Conservation (phyloP, 2,329 filamentous ascomycete genomes). For the Aaosphaeria pasadenensis region DNA sequence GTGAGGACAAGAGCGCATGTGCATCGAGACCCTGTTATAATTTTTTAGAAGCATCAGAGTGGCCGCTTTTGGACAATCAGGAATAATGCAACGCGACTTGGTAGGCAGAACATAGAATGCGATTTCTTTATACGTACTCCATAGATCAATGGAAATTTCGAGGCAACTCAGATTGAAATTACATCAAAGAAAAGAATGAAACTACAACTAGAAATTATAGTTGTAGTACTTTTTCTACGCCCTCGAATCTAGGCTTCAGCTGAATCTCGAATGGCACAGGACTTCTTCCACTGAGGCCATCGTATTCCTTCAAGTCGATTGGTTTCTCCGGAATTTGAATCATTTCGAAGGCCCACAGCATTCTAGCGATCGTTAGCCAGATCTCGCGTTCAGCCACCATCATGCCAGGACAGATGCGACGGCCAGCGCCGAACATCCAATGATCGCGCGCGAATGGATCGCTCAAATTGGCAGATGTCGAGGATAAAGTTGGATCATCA, state of each 20-base stretch:
- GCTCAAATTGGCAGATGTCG: conserved; percentile 6
- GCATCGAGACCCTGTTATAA: too few relatives aligned
- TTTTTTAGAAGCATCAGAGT: too few relatives aligned
- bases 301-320: conserved; percentile 12
- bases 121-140: too few relatives aligned
- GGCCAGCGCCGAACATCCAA: conserved; percentile 11
- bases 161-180: too few relatives aligned
- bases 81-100: too few relatives aligned
- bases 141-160: too few relatives aligned
- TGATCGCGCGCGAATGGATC: conserved; percentile 10
- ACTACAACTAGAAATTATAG: too few relatives aligned
- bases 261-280: conserved; percentile 8
- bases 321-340: conserved; percentile 6
- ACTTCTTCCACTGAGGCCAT: conserved; percentile 11
- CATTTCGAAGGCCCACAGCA: conserved; percentile 13
- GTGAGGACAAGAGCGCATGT: too few relatives aligned
- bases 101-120: too few relatives aligned
- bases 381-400: conserved; percentile 9
- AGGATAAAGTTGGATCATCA: conserved; percentile 1
- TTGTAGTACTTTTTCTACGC: conserved; percentile 12
- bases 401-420: conserved; percentile 9
- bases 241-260: conserved; percentile 6
- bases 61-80: too few relatives aligned
- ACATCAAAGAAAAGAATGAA: too few relatives aligned
- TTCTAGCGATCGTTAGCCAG: conserved; percentile 7